Percentiles rank a stretch among this genome's conserved stretches.
Conservation (phyloP, 306 rosid species). For the Elaeagnus macrophylla region DNA sequence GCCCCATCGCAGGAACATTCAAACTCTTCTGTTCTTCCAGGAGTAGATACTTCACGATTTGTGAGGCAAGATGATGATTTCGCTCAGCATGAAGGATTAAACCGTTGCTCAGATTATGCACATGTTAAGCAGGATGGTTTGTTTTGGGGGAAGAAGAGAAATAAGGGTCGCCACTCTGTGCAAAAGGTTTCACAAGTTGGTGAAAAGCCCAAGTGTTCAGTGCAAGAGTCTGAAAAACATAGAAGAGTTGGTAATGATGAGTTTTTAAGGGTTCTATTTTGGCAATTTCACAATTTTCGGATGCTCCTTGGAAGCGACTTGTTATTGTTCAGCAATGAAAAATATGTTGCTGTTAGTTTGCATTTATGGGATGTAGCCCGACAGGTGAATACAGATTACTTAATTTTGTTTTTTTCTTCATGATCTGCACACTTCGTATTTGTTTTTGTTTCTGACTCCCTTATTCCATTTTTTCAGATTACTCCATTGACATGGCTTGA, state of each 20-base stretch:
- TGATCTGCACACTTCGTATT: constrained; percentile 2
- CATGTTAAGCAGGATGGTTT: constrained; percentile 43
- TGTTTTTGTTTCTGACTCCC: constrained; percentile 13
- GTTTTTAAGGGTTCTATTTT: constrained; percentile 73
- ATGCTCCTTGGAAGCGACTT: constrained; percentile 95
- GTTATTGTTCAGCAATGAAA: constrained; percentile 87
- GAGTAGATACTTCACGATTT: constrained; percentile 49
- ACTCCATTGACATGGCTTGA: constrained; percentile 96
- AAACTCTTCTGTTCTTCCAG: constrained; percentile 64
- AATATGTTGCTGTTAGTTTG: constrained; percentile 92
- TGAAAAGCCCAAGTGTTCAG: constrained; percentile 52
- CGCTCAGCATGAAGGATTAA: constrained; percentile 42
- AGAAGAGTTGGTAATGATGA: constrained; percentile 62
- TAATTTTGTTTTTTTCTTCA: constrained; percentile 2
- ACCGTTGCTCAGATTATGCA: constrained; percentile 46
- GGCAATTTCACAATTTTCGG: constrained; percentile 97
- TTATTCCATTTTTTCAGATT: constrained; percentile 40
- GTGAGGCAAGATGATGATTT: constrained; percentile 39
- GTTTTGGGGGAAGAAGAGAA: constrained; percentile 54
- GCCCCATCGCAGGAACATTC: constrained; percentile 48
- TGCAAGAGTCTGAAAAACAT: constrained; percentile 81
- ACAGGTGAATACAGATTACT: constrained; percentile 43
- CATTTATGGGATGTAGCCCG: constrained; percentile 93
- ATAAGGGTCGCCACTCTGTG: constrained; percentile 39
- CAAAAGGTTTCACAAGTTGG: constrained; percentile 76